Evolutionary conservation across 495 filamentous ascomycete species (phyloP), one percentile per base, ranked within the genome.

Genomic region (Neurospora tetrasperma): DNA sequence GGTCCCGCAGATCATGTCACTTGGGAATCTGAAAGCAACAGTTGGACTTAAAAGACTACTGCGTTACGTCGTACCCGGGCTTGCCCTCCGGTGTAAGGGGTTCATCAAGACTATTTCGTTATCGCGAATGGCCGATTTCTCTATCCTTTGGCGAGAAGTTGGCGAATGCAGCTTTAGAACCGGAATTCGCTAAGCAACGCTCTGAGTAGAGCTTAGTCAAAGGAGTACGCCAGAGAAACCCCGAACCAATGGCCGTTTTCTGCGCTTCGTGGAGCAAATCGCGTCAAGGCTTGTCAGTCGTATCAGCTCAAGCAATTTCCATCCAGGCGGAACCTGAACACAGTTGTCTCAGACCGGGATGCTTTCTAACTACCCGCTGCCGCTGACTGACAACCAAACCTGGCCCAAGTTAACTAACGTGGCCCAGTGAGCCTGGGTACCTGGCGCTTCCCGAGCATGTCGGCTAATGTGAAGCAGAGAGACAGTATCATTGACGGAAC

Each of bases 41-140:
- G 54, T 66, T 70, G 70, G 68, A 70, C 42, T 70, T 78, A 73
- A 77, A 75, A 78, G 70, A 73, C 71, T 77, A 75, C 71, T 41
- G 75, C 73, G 73, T 69, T 71, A 40, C 72, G 76, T 77, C 54
- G 75, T 72, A 75, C 69, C 71, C 44, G 73, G 70, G 69, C 70
- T 70, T 68, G 46, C 71, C 71, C 69, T 74, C 69, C 46, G 72
- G 68, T 44, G 71, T 73, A 18, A 35, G 23, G 18, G 54, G 27
- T 16, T 31, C 16, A 62, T 35, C 27, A 8, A 35, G 16, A 62
- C 12, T 27, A 62, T 31, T 14, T 10, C 6, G 54, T 16, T 18
- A 66, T 66, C 54, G 27, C 27, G 7, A 66, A 38, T 66, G 54
- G 18, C 54, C 54, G 12, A 62, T 5, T 59, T 31, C 48, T 12